Conservation (phyloP, 1,284 basidiomycete genomes). For the Laetiporus sulphureus region DNA sequence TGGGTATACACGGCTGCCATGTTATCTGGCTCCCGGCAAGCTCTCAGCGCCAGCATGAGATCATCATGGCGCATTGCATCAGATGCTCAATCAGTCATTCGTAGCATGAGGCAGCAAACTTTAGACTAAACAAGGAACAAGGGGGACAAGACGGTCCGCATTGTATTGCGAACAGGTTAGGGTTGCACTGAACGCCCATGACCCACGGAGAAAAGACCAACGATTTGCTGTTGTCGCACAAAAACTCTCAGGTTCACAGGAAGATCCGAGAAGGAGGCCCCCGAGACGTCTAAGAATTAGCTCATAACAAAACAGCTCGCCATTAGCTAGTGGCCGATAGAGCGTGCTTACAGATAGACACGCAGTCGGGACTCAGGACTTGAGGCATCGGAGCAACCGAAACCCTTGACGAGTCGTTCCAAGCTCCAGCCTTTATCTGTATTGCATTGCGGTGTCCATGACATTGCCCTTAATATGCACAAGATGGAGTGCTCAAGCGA, state of each 20-base stretch:
- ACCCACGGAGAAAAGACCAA: background rate
- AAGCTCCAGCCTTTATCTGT: too few relatives aligned
- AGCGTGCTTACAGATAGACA: background rate
- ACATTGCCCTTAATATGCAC: too few relatives aligned
- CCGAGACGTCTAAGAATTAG: too few relatives aligned
- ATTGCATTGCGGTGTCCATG: too few relatives aligned
- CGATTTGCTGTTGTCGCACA: too few relatives aligned
- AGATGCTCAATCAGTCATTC: background rate
- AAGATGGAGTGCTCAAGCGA: conserved; percentile 11
- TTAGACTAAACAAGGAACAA: background rate
- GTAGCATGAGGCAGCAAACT: background rate
- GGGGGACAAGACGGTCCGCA: background rate
- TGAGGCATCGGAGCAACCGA: too few relatives aligned
- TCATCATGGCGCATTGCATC: background rate
- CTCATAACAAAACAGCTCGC: background rate
- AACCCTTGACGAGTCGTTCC: too few relatives aligned
- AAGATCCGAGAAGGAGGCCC: conserved; percentile 1
- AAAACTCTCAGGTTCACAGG: background rate
- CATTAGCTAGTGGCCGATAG: background rate
- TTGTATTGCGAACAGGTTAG: background rate
- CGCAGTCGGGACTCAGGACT: too few relatives aligned
- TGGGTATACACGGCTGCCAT: too few relatives aligned
- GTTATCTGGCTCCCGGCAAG: too few relatives aligned
- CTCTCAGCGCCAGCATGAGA: too few relatives aligned
- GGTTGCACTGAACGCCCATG: background rate